Evolutionary conservation across 768 basidiomycete species (phyloP).

Genomic region (Leucocoprinus leucothites): DNA sequence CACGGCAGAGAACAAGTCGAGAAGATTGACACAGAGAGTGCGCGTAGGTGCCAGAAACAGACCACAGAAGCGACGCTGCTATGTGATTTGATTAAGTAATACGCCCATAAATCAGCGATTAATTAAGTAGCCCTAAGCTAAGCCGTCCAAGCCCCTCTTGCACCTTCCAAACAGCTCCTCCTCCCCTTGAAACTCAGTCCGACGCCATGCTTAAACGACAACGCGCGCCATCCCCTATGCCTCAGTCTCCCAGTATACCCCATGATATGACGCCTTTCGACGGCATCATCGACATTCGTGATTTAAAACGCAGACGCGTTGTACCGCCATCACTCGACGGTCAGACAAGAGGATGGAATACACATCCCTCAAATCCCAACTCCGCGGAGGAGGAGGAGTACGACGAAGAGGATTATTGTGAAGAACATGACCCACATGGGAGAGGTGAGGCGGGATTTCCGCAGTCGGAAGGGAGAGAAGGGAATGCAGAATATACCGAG

Average conservation of each 20-base stretch:
- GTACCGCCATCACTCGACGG: constrained; percentile 53
- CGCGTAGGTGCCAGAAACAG: not conserved
- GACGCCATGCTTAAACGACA: constrained; percentile 52
- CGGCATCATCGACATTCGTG: constrained; percentile 24
- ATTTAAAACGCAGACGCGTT: constrained; percentile 52
- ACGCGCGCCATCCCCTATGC: constrained; percentile 42
- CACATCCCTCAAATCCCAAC: constrained; percentile 14
- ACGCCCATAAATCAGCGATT: constrained; percentile 8
- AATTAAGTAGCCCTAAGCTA: constrained; percentile 16
- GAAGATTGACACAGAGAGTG: no score
- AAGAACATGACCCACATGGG: constrained; percentile 21
- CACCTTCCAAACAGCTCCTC: not conserved
- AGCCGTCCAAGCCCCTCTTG: constrained; percentile 20
- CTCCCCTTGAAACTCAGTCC: not conserved
- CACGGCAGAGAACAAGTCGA: no score
- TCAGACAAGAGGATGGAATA: constrained; percentile 43
- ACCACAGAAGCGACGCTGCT: not conserved
- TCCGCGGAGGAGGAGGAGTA: constrained; percentile 29
- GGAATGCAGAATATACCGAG: constrained; percentile 47
- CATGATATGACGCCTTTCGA: constrained; percentile 22
- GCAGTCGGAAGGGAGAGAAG: not conserved
- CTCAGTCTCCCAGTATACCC: constrained; percentile 11
- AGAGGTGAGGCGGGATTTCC: constrained; percentile 17
- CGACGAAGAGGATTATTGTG: constrained; percentile 31
- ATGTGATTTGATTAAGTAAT: constrained; percentile 11